These are phyloP conservation scores for Nigrospora osmanthi DNA, from an alignment of 2,329 filamentous ascomycete genomes.

Conservation along the genomic window DNA sequence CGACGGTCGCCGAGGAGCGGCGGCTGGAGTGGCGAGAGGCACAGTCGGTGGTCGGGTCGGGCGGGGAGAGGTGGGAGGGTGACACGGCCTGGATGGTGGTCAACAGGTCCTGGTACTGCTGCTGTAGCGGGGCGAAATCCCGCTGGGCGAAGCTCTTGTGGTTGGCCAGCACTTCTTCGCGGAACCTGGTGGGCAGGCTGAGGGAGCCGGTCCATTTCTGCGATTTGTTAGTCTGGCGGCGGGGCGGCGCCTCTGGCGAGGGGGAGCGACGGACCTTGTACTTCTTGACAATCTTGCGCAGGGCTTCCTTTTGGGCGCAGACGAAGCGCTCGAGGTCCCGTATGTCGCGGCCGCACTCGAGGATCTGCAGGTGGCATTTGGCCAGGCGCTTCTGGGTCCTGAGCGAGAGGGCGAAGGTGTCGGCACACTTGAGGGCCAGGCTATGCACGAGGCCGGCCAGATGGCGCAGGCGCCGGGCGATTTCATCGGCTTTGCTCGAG, in stretches of 20 bases:
- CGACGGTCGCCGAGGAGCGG: conserved; percentile 4
- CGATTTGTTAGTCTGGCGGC: conserved; percentile 23
- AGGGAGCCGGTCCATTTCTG: conserved; percentile 72
- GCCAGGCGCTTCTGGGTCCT: conserved; percentile 44
- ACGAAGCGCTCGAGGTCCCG: conserved; percentile 64
- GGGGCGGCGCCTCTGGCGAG: conserved; percentile 3
- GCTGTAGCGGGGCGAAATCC: conserved; percentile 48
- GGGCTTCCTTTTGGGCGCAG: conserved; percentile 65
- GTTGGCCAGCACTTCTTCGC: conserved; percentile 54
- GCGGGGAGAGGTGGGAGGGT: conserved; percentile 24
- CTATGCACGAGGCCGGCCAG: conserved; percentile 39
- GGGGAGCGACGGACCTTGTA: conserved; percentile 48
- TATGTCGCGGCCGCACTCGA: conserved; percentile 62
- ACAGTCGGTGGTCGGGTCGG: conserved; percentile 12
- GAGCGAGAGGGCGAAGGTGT: conserved; percentile 23
- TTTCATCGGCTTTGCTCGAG: conserved; percentile 71
- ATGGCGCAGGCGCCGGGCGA: conserved; percentile 54
- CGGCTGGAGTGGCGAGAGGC: conserved; percentile 3
- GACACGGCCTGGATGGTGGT: conserved; percentile 36
- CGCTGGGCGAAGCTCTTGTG: conserved; percentile 65
- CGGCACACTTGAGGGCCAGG: conserved; percentile 34
- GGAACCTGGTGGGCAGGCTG: conserved; percentile 57
- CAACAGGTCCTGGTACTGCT: conserved; percentile 43
- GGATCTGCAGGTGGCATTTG: conserved; percentile 44
- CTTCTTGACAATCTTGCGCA: conserved; percentile 79